Evolutionary conservation across 345 rosid species (phyloP).

Genomic region (Garcia nutans): DNA sequence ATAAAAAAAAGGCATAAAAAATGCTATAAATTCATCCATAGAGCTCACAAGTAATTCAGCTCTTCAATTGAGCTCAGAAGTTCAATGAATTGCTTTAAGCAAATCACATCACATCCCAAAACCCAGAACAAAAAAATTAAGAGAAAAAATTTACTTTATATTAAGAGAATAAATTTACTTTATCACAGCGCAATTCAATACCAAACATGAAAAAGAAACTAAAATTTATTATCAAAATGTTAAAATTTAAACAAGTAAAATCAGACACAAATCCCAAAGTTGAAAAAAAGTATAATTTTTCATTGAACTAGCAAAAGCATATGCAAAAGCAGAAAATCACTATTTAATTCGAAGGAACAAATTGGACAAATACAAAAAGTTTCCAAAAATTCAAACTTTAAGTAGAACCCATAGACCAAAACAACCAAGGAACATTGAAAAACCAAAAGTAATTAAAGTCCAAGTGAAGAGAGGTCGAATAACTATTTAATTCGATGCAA

Average conservation of each 20-base stretch:
- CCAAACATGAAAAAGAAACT: neutral
- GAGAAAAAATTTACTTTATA: too few species aligned
- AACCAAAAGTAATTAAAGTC: neutral
- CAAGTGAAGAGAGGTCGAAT: too few species aligned
- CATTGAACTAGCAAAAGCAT: neutral
- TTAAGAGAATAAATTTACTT: neutral
- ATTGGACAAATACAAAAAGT: neutral
- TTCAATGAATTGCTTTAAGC: neutral
- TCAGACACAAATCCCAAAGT: neutral
- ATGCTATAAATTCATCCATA: too few species aligned
- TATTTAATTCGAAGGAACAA: neutral
- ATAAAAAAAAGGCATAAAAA: neutral
- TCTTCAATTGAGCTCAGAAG: neutral
- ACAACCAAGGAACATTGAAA: conserved; percentile 1
- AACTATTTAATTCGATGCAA: neutral
- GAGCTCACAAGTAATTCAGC: neutral
- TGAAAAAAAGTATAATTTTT: too few species aligned
- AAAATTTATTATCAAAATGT: neutral
- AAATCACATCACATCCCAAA: neutral
- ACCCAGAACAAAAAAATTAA: neutral
- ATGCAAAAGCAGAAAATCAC: neutral
- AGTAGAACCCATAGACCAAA: neutral
- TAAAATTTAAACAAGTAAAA: neutral
- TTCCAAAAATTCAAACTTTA: conserved; percentile 7
- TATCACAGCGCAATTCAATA: neutral